Percentiles rank a stretch among this genome's conserved stretches.
Evolutionary conservation across 2,329 filamentous ascomycete genomes (phyloP).

Genomic region (Aspergillus sp.): DNA sequence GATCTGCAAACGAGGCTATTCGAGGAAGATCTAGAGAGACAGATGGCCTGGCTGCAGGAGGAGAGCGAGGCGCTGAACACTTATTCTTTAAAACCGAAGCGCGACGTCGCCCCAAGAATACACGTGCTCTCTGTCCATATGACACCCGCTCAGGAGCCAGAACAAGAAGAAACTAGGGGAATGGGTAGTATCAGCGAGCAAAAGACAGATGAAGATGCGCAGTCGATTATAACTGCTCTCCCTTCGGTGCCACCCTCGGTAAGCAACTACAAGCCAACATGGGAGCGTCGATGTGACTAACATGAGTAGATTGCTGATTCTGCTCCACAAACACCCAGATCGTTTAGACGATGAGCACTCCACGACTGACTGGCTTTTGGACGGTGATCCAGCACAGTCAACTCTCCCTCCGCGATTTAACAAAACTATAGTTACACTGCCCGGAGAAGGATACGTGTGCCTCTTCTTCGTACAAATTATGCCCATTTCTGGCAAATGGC

Average conservation of each 20-base stretch:
- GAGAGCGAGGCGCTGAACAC: constrained; percentile 25
- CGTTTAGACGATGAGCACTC: no score
- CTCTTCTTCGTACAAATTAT: no score
- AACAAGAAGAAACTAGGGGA: constrained; percentile 2
- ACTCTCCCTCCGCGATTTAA: no score
- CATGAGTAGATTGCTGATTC: no score
- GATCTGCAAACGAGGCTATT: constrained; percentile 9
- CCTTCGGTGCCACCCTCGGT: constrained; percentile 19
- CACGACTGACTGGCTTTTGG: no score
- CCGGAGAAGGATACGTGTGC: no score
- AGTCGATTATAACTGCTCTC: constrained; percentile 27
- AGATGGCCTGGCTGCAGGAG: constrained; percentile 32
- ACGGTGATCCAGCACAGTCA: no score
- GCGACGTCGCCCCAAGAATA: constrained; percentile 26
- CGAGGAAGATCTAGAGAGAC: constrained; percentile 15
- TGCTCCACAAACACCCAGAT: no score
- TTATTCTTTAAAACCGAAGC: constrained; percentile 29
- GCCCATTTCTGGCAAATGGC: no score
- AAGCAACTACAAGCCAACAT: background rate
- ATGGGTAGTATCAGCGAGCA: constrained; percentile 1
- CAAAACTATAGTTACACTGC: no score
- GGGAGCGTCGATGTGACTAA: no score
- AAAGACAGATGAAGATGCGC: constrained; percentile 10
- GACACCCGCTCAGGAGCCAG: constrained; percentile 19
- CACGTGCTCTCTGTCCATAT: constrained; percentile 30